Evolutionary conservation across 441 rosid species (phyloP).

Genomic region (Pelargonium cotyledonis): DNA sequence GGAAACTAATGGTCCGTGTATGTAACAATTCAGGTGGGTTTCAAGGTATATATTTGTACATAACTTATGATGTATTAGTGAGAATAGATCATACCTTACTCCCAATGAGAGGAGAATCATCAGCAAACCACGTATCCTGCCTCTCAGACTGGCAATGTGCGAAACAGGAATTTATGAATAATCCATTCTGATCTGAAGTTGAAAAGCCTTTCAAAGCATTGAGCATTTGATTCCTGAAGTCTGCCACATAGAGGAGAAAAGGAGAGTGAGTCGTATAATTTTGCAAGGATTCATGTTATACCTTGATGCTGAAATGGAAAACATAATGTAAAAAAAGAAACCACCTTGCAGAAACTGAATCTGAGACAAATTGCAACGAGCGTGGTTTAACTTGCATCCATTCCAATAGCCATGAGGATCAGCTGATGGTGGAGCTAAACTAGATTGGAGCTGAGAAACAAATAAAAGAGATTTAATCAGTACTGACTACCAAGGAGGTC

Average conservation of each 20-base stretch:
- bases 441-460: constrained; percentile 51
- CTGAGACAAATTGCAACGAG: constrained; percentile 60
- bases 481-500: constrained; percentile 1
- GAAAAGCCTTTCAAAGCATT: constrained; percentile 56
- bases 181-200: constrained; percentile 59
- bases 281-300: too few species aligned
- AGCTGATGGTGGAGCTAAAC: constrained; percentile 83
- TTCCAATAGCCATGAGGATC: constrained; percentile 91
- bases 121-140: constrained; percentile 94
- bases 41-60: too few species aligned
- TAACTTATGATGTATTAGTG: too few species aligned
- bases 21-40: too few species aligned
- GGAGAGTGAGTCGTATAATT: too few species aligned
- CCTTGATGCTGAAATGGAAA: too few species aligned
- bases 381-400: constrained; percentile 68
- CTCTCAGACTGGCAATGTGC: constrained; percentile 97
- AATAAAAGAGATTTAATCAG: constrained; percentile 2
- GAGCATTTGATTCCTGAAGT: constrained; percentile 80
- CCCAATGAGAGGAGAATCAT: constrained; percentile 66
- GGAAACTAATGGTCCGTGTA: too few species aligned
- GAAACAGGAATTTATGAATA: constrained; percentile 88
- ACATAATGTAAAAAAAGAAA: not conserved
- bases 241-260: constrained; percentile 30
- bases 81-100: constrained; percentile 47
- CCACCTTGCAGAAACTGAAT: constrained; percentile 69